Percentiles rank a stretch among this genome's conserved stretches.
These are phyloP conservation scores for Borealophlyctis nickersoniae DNA, from an alignment of 192 early-diverging fungal genomes.

Conservation along the genomic window DNA sequence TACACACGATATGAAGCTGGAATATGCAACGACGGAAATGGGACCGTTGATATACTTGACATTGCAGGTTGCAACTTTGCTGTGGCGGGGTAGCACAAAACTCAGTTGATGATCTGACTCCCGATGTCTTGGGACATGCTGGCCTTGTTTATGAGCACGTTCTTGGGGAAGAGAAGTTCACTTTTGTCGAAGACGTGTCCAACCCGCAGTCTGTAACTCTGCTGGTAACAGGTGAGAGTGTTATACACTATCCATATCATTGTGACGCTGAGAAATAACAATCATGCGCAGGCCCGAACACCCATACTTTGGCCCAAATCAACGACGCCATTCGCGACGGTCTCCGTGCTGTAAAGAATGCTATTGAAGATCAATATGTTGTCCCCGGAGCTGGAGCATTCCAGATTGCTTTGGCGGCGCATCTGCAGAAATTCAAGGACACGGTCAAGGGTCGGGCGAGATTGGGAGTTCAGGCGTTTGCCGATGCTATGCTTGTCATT, in stretches of 20 bases:
- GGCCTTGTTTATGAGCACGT: slow-evolving; percentile 94
- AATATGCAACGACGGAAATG: no score
- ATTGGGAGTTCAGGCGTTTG: slow-evolving; percentile 96
- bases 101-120: slow-evolving; percentile 93
- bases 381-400: slow-evolving; percentile 96
- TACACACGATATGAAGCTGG: no score
- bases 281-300: slow-evolving; percentile 71
- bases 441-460: slow-evolving; percentile 88
- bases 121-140: slow-evolving; percentile 81
- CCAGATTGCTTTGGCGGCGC: slow-evolving; percentile 82
- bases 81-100: slow-evolving; percentile 96
- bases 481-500: slow-evolving; percentile 92
- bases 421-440: slow-evolving; percentile 85
- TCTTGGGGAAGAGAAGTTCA: slow-evolving; percentile 98
- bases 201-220: slow-evolving; percentile 86
- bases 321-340: slow-evolving; percentile 98
- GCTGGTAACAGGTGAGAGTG: slow-evolving; percentile 81
- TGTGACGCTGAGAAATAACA: no score
- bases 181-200: slow-evolving; percentile 94
- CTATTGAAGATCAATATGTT: slow-evolving; percentile 86
- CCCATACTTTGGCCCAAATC: slow-evolving; percentile 88
- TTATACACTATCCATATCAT: no score
- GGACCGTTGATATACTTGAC: not conserved
- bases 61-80: slow-evolving; percentile 80
- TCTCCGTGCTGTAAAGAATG: slow-evolving; percentile 96